phyloP scores from a whole-genome alignment of 139 green algal species.

The Coelastrella sp. region DNA sequence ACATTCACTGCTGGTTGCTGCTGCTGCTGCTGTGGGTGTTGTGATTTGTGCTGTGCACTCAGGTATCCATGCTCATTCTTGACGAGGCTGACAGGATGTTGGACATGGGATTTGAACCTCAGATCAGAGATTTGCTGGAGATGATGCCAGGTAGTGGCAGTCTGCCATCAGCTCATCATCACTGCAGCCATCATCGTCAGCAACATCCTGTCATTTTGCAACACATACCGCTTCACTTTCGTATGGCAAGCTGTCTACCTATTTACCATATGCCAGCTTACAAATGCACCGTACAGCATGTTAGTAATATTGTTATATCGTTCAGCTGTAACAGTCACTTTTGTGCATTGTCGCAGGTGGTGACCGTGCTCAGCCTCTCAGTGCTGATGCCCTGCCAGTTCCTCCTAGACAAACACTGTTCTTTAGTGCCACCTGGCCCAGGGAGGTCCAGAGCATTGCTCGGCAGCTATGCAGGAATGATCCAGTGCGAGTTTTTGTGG shows the following conservation, averaged over 20 bases:
- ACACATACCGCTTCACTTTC: no score
- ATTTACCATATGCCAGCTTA: no score
- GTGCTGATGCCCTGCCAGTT: background rate
- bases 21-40: no score
- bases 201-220: background rate
- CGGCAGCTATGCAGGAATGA: slow-evolving; percentile 65
- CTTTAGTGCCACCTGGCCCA: slow-evolving; percentile 87
- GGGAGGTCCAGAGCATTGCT: slow-evolving; percentile 84
- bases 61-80: slow-evolving; percentile 86
- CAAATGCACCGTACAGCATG: no score
- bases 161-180: background rate
- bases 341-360: background rate
- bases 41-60: background rate
- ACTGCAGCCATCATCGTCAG: background rate
- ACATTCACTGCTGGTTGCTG: no score
- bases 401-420: slow-evolving; percentile 86
- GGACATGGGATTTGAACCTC: slow-evolving; percentile 94
- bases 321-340: no score
- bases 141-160: slow-evolving; percentile 39
- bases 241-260: no score
- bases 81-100: slow-evolving; percentile 96
- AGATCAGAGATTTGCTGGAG: slow-evolving; percentile 39
- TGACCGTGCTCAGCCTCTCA: background rate
- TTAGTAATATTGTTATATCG: no score
- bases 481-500: slow-evolving; percentile 86